Evolutionary conservation across 345 rosid species (phyloP).

Genomic region (Lenwebbia sp.): DNA sequence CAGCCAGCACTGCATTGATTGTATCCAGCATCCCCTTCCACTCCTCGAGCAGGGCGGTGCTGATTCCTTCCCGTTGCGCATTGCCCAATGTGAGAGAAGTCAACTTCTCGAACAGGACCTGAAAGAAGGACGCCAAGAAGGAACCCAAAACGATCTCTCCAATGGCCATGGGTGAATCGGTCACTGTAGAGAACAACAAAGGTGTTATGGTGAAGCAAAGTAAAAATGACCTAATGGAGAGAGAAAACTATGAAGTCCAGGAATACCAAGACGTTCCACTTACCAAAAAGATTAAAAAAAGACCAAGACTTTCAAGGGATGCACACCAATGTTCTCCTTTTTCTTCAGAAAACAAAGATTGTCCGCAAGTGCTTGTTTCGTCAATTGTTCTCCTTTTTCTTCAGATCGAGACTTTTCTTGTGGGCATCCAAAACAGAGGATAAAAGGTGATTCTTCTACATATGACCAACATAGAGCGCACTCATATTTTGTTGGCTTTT

Average conservation of each 20-base stretch:
- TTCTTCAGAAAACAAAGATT: too few species aligned
- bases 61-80: background rate
- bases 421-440: too few species aligned
- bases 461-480: rapidly evolving
- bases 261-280: background rate
- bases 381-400: too few species aligned
- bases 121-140: background rate
- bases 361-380: too few species aligned
- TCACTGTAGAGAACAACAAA: background rate
- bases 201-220: background rate
- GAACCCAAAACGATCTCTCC: background rate
- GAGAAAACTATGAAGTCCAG: background rate
- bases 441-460: too few species aligned
- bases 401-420: too few species aligned
- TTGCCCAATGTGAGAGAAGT: background rate
- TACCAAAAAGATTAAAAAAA: background rate
- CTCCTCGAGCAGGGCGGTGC: background rate
- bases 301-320: too few species aligned
- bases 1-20: background rate
- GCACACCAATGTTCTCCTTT: too few species aligned
- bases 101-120: background rate
- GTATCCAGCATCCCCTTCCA: background rate
- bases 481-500: too few species aligned
- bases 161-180: background rate
- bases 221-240: background rate